Evolutionary conservation across 306 rosid genomes (phyloP), one percentile per base, ranked within the genome.

Genomic region (Morella rubra): DNA sequence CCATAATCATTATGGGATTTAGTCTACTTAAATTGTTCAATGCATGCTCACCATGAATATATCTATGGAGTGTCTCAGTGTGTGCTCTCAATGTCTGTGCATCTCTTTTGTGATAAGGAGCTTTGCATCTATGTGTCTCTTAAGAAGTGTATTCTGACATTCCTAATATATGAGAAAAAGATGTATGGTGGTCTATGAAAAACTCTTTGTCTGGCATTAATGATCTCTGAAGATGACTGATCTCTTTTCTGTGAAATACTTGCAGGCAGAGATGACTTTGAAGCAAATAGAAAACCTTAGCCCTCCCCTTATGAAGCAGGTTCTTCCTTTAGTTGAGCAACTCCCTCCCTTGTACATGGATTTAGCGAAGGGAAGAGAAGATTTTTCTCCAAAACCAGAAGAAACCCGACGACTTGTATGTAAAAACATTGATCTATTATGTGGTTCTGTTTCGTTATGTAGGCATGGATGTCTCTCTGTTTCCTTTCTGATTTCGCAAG

Each of bases 231-330:
- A 46, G 79, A 68, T 74, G 83, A 64, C 83, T 75, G 74, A 82
- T 82, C 55, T 53, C 62, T 44, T 77, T 70, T 71, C 75, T 47
- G 59, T 70, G 71, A 75, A 73, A 79, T 69, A 53, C 72, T 75
- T 89, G 89, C 97, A 95, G 97, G 97, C 97, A 22, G 97, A 90
- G 89, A 89, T 95, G 89, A 95, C 98, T 65, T 71, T 95, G 79
- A 89, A 87, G 84, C 95, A 90, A 74, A 72, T 92, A 64, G 93
- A 77, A 86, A 95, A 81, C 77, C 92, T 92, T 76, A 88, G 97
- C 89, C 97, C 98, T 79, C 91, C 97, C 74, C 85, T 95, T 76
- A 80, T 95, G 97, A 95, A 92, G 90, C 98, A 95, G 89, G 96
- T 89, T 85, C 86, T 92, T 84, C 98, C 98, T 79, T 85, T 95